A percentile compares a stretch with the other conserved stretches of the same genome.
Conservation (phyloP, 345 rosid genomes). For the Tarenaya hassleriana region DNA sequence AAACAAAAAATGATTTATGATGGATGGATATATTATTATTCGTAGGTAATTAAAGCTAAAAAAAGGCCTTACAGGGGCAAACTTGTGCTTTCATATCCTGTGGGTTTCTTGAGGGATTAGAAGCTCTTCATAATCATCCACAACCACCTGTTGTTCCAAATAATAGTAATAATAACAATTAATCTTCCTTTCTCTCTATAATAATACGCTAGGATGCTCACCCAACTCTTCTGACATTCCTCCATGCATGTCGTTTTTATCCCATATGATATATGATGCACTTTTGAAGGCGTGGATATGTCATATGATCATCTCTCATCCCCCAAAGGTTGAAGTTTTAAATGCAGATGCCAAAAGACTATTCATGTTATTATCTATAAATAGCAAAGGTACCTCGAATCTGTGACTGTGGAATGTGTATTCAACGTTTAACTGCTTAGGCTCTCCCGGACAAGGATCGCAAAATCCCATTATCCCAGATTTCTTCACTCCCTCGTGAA, state of each 20-base stretch:
- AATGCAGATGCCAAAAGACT: too few species aligned
- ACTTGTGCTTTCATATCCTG: slow-evolving; percentile 36
- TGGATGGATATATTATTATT: too few species aligned
- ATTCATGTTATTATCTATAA: background rate
- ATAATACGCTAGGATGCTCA: background rate
- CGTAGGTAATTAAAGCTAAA: too few species aligned
- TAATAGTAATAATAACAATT: background rate
- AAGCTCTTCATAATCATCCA: slow-evolving; percentile 67
- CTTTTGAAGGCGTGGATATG: too few species aligned
- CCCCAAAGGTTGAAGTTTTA: too few species aligned
- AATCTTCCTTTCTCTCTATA: too few species aligned
- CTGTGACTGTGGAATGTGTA: slow-evolving; percentile 49
- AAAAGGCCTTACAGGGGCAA: too few species aligned
- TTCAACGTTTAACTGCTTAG: slow-evolving; percentile 63
- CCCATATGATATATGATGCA: too few species aligned
- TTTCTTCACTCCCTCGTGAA: slow-evolving; percentile 89
- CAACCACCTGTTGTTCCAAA: slow-evolving; percentile 38
- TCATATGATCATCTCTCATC: too few species aligned
- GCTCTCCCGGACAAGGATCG: slow-evolving; percentile 87
- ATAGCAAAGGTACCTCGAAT: slow-evolving; percentile 32
- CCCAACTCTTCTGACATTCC: background rate
- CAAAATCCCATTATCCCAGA: slow-evolving; percentile 97
- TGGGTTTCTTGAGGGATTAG: slow-evolving; percentile 56
- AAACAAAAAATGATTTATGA: too few species aligned
- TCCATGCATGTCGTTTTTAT: too few species aligned